Percentiles rank a stretch among this genome's conserved stretches.
Evolutionary conservation across 73 alveolate genomes (phyloP).

Genomic region (Paramecium tetraurelia): DNA sequence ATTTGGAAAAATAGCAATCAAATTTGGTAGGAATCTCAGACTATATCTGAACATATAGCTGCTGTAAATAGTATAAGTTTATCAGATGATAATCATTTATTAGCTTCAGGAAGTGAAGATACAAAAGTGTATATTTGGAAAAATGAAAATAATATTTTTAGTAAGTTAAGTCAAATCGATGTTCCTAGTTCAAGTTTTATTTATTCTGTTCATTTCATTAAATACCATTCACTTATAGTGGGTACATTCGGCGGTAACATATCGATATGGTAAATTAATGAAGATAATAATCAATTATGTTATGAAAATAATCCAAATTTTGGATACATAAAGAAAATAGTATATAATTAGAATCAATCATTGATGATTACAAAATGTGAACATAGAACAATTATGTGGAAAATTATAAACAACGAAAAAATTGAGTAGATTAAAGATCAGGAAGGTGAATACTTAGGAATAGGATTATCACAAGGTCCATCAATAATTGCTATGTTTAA

Average conservation of each 20-base stretch:
- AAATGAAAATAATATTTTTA: not conserved
- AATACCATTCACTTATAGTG: not conserved
- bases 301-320: not conserved
- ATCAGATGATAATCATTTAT: not conserved
- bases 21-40: not conserved
- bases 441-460: not conserved
- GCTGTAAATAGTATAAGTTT: not conserved
- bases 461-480: not conserved
- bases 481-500: not conserved
- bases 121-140: not conserved
- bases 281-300: not conserved
- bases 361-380: not conserved
- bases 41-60: not conserved
- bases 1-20: not conserved
- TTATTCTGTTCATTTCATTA: not conserved
- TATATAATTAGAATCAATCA: not conserved
- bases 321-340: not conserved
- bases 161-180: not conserved
- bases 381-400: not conserved
- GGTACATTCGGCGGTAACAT: not conserved
- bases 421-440: not conserved
- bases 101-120: slow-evolving; percentile 5
- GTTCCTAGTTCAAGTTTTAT: not conserved
- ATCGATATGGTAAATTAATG: not conserved
- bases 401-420: not conserved